Evolutionary conservation across 2,329 filamentous ascomycete species (phyloP), one percentile per base, ranked within the genome.

Genomic region (Paraphoma chrysanthemicola): DNA sequence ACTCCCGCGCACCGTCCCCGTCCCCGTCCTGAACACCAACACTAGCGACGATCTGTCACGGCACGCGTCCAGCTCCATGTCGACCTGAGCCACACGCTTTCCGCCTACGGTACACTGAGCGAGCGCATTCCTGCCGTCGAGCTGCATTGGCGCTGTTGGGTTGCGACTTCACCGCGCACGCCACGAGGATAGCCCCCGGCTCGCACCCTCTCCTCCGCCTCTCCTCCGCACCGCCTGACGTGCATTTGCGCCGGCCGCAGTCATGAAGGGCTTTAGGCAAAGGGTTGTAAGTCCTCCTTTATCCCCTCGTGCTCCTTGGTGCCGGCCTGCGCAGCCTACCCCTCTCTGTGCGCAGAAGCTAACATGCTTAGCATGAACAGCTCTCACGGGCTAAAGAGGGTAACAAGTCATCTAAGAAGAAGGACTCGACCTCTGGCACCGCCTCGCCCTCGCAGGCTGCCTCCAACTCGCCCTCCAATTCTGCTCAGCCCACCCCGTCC

Each of bases 181-280:
- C 60, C 60, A 62, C 57, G 60, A 69, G 64, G 59, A 59, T 58
- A 57, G 60, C 57, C 65, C 58, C 60, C 57, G 60, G 57, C 62
- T 56, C 57, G 50, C 60, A 68, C 63, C 60, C 55, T 62, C 59
- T 62, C 67, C 67, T 63, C 67, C 62, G 61, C 63, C 65, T 53
- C 36, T 55, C 67, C 51, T 56, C 62, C 68, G 67, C 70, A 64
- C 64, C 65, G 59, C 68, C 64, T 67, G 61, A 66, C 62, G 62
- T 68, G 67, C 65, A 58, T 59, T 60, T 60, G 68, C 69, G 73
- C 72, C 59, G 61, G 64, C 66, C 65, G 80, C 80, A 90, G 62
- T 85, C 81, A 97, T 98, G 94, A 97, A 97, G 84, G 91, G 92
- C 79, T 96, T 98, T 81, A 91, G 93, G 82, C 92, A 96, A 85